Evolutionary conservation across 257 asterid genomes (phyloP).

Genomic region (Orobanche coerulescens): DNA sequence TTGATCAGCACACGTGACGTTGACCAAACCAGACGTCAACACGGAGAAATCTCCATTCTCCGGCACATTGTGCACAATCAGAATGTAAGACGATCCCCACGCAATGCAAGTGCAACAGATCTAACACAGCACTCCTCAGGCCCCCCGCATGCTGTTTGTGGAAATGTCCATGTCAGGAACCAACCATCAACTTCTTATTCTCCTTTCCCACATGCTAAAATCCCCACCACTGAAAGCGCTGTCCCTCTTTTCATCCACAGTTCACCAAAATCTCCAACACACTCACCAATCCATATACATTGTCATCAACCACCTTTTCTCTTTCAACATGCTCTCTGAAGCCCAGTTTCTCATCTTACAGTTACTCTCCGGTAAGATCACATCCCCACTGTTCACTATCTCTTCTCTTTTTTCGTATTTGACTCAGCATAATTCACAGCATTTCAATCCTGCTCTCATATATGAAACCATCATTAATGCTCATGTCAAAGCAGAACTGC

Average conservation of each 20-base stretch:
- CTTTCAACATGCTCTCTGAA: slow-evolving; percentile 29
- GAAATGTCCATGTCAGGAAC: slow-evolving; percentile 40
- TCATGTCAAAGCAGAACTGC: slow-evolving; percentile 35
- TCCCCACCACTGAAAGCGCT: slow-evolving; percentile 54
- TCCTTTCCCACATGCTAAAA: slow-evolving; percentile 51
- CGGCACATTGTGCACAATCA: no score
- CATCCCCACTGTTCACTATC: slow-evolving; percentile 40
- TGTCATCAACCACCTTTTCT: slow-evolving; percentile 44
- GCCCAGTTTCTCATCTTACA: slow-evolving; percentile 48
- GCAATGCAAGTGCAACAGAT: no score
- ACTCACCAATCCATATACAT: slow-evolving; percentile 45
- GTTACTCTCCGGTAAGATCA: slow-evolving; percentile 43
- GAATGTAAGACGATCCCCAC: no score
- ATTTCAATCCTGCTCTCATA: slow-evolving; percentile 26
- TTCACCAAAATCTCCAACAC: slow-evolving; percentile 33
- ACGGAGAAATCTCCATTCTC: no score
- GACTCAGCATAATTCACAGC: slow-evolving; percentile 17
- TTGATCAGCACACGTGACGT: no score
- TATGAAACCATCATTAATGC: slow-evolving; percentile 50
- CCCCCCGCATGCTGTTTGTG: slow-evolving; percentile 20
- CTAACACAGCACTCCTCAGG: no score
- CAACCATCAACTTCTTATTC: slow-evolving; percentile 19
- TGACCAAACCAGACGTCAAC: no score
- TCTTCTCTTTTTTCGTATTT: slow-evolving; percentile 41
- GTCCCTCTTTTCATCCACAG: slow-evolving; percentile 42